Conservation (phyloP, 352 stramenopile genomes). For the Phytophthora citrophthora region DNA sequence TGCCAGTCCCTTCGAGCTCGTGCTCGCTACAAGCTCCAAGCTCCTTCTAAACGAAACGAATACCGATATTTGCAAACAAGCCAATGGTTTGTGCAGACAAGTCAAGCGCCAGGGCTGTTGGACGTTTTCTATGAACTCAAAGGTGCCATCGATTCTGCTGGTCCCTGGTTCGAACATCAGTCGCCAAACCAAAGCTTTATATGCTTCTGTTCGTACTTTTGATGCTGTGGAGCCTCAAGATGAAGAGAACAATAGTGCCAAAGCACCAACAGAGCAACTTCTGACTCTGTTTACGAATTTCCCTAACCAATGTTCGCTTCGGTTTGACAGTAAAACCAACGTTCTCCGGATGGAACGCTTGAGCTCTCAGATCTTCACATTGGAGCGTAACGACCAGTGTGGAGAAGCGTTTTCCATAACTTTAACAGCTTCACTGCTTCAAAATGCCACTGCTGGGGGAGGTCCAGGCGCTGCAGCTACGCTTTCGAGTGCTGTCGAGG, state of each 20-base stretch:
- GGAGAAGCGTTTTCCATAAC: slow-evolving; percentile 38
- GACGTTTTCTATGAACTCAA: slow-evolving; percentile 46
- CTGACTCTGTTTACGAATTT: slow-evolving; percentile 56
- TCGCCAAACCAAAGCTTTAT: slow-evolving; percentile 43
- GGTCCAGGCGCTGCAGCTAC: slow-evolving; percentile 43
- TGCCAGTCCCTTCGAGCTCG: slow-evolving; percentile 48
- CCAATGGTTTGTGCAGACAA: slow-evolving; percentile 45
- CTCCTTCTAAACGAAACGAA: slow-evolving; percentile 13
- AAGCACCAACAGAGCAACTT: neutral
- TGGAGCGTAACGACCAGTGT: slow-evolving; percentile 31
- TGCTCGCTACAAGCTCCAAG: slow-evolving; percentile 57
- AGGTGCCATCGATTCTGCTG: slow-evolving; percentile 41
- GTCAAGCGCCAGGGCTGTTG: slow-evolving; percentile 53
- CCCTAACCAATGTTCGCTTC: slow-evolving; percentile 38
- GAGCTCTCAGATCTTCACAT: slow-evolving; percentile 42
- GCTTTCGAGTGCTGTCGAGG: slow-evolving; percentile 21
- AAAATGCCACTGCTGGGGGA: slow-evolving; percentile 44
- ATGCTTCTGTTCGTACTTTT: slow-evolving; percentile 42
- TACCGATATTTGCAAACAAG: too few relatives aligned
- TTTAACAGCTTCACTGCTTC: slow-evolving; percentile 49
- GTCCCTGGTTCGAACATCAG: slow-evolving; percentile 51
- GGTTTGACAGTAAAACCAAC: slow-evolving; percentile 31
- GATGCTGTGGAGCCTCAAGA: slow-evolving; percentile 17
- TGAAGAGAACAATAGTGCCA: neutral
- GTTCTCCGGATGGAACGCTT: slow-evolving; percentile 48